phyloP scores from a whole-genome alignment of 345 rosid genomes.

The Bretschneidera sinensis region DNA sequence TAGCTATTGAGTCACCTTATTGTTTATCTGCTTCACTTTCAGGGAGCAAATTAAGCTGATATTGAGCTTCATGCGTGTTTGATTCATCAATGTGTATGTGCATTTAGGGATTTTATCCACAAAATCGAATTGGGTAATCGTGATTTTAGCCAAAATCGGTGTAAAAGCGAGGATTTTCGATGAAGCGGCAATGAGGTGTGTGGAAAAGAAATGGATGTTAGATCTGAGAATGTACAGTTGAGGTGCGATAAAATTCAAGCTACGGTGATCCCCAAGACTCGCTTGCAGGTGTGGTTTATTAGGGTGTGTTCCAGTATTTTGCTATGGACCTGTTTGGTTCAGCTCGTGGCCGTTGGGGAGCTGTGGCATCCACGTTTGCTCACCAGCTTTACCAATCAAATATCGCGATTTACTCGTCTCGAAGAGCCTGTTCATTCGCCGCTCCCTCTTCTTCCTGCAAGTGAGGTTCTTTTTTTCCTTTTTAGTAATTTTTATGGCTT shows the following conservation, averaged over 20 bases:
- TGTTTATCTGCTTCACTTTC: not conserved
- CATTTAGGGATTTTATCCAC: not conserved
- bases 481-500: not conserved
- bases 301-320: constrained; percentile 87
- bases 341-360: constrained; percentile 78
- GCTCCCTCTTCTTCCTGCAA: constrained; percentile 47
- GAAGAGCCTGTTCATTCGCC: constrained; percentile 33
- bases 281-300: constrained; percentile 83
- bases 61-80: constrained; percentile 11
- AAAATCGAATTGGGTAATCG: not conserved
- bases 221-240: constrained; percentile 57
- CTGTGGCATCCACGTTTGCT: constrained; percentile 74
- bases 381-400: constrained; percentile 40
- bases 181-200: constrained; percentile 70
- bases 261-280: constrained; percentile 52
- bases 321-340: constrained; percentile 97
- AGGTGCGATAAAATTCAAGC: constrained; percentile 58
- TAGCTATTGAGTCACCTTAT: not conserved
- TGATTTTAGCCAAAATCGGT: not conserved
- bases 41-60: constrained; percentile 3
- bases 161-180: constrained; percentile 16
- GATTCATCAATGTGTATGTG: constrained; percentile 14
- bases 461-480: constrained; percentile 32
- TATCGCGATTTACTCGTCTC: constrained; percentile 35
- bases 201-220: constrained; percentile 71